These are phyloP conservation scores for Lichtheimia corymbifera DNA, from an alignment of 371 early-diverging fungal genomes.

Conservation along the genomic window DNA sequence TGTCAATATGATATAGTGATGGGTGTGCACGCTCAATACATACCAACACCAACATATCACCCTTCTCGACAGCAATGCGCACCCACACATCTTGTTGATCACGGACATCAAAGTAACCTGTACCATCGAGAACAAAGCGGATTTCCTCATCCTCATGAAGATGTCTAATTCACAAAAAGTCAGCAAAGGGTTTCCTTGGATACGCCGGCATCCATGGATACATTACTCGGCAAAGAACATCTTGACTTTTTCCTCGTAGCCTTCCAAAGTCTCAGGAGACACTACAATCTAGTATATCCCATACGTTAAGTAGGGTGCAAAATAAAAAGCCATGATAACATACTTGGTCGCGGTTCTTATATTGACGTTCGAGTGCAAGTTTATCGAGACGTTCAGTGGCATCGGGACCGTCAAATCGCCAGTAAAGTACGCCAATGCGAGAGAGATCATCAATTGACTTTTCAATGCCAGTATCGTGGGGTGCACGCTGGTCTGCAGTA, in stretches of 20 bases:
- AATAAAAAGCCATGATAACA: background rate
- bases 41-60: constrained; percentile 90
- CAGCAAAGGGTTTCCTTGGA: too few species aligned
- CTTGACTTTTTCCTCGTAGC: constrained; percentile 91
- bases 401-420: constrained; percentile 61
- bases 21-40: constrained; percentile 9
- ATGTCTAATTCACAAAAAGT: constrained; percentile 53
- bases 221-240: constrained; percentile 87
- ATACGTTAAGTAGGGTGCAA: background rate
- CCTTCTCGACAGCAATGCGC: constrained; percentile 73
- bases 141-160: constrained; percentile 98
- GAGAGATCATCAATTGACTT: constrained; percentile 69
- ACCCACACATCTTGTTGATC: constrained; percentile 86
- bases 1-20: background rate
- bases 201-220: too few species aligned
- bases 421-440: constrained; percentile 74
- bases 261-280: constrained; percentile 72
- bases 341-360: constrained; percentile 91
- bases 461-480: constrained; percentile 68
- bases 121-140: constrained; percentile 86
- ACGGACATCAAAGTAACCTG: constrained; percentile 89
- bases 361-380: constrained; percentile 73
- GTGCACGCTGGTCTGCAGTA: constrained; percentile 61
- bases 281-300: constrained; percentile 46
- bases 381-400: constrained; percentile 64